Base-by-base conservation (phyloP, 768 basidiomycete species). In the Phaeotremella fagi region DNA sequence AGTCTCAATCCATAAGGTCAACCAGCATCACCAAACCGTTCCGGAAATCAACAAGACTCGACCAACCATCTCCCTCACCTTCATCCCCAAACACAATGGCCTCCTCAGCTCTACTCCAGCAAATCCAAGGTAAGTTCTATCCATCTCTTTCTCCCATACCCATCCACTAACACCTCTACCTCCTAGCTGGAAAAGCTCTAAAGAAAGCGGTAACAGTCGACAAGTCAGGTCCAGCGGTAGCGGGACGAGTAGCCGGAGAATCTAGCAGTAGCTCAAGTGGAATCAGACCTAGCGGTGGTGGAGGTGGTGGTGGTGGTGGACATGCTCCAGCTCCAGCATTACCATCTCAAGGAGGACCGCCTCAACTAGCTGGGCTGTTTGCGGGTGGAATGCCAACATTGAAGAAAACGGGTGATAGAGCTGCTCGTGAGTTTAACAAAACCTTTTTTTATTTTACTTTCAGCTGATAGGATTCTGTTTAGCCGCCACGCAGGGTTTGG, bases 331-430 rank as follows among this genome's bases (percentile, higher is more conserved):
- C 24, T 42, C 59, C 58, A 22, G 55, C 29, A 59, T 62, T 61
- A 61, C 63, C 25, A 63, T 68, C 71, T 62, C 48, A 77, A 73
- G 80, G 78, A 35, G 74, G 64, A n/a, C 64, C 66, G 79, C 83
- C 89, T 24, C 89, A 91, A 72, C 77, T 92, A 3, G 90, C 83
- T 27, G 85, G 82, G 1, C 75, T 95, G 11, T 92, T 95, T 67
- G 89, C 90, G 41, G 90, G 88, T 15, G 90, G 91, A 1, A 83
- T 94, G 78, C 91, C 91, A 3, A 91, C 87, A 70, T 71, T 94
- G 66, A 92, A 86, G 78, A 82, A 88, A 41, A 80, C 86, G n/a
- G 86, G 83, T 12, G 80, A 82, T 52, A 79, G 68, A 3, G 55
- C 45, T 44, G 20, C 55, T 38, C 38, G 55, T 57, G 49, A 49